Evolutionary conservation across 1,139 yeast genomes (phyloP).

Genomic region (Yamadazyma aaseri): DNA sequence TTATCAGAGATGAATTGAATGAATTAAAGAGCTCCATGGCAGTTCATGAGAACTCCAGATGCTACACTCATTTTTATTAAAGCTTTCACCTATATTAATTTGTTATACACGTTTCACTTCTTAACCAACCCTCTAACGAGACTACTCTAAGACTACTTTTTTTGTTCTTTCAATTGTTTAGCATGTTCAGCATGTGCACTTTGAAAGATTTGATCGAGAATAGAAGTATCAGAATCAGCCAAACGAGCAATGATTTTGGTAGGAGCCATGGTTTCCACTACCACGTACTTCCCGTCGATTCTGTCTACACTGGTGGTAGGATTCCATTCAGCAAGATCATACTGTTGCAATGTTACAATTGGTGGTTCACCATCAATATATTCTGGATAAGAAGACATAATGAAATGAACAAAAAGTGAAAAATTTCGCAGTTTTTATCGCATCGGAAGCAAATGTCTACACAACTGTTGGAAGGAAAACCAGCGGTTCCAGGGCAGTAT

Average conservation of each 20-base stretch:
- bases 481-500: constrained; percentile 78
- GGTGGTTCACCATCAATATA: constrained; percentile 50
- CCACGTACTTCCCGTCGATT: constrained; percentile 35
- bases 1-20: constrained; percentile 84
- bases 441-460: background rate
- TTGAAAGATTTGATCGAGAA: constrained; percentile 43
- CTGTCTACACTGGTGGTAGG: constrained; percentile 48
- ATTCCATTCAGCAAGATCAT: constrained; percentile 57
- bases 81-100: background rate
- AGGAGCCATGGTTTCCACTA: constrained; percentile 48
- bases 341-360: constrained; percentile 41
- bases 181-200: constrained; percentile 43
- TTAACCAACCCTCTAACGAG: background rate
- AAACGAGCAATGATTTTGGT: constrained; percentile 43
- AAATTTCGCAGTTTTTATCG: constrained; percentile 2
- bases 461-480: constrained; percentile 7
- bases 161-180: constrained; percentile 15
- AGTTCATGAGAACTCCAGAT: constrained; percentile 71
- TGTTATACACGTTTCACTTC: constrained; percentile 1
- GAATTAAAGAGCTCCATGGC: constrained; percentile 76
- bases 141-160: constrained; percentile 5
- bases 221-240: constrained; percentile 31
- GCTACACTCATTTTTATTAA: constrained; percentile 73
- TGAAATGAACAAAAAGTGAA: constrained; percentile 3
- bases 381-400: constrained; percentile 38